Base-by-base conservation (phyloP, 2,329 filamentous ascomycete genomes). In the Penicillium sp. region DNA sequence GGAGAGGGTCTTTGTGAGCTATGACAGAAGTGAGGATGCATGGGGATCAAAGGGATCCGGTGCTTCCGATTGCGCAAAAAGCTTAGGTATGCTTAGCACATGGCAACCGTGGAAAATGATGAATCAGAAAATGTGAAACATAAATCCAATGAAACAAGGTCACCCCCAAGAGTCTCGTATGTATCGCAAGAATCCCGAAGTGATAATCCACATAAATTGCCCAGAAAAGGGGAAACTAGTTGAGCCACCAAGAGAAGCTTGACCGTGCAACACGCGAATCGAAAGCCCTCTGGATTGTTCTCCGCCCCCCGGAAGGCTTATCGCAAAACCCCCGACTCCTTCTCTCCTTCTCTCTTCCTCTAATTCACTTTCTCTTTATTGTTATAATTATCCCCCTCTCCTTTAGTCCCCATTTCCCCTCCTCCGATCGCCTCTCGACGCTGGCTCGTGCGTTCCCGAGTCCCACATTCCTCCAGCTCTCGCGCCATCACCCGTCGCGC, bases 341-440 rank as follows among this genome's bases (percentile, higher is more conserved):
- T 43, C 52, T 45, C 41, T 47, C 38, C 35, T 27, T 35, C 30
- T 44, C 52, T 53, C 42, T 52, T 45, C 41, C 48, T 41, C 35
- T 27, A 30, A 49, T 40, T 44, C 39, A 43, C 46, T 16, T 23
- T 52, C 48, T 82, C 84, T 2, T 74, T 73, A 23, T 57, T 27
- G 14, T 46, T 43, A 11, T 4, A 55, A 51, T 18, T 53, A 39
- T 27, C 40, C 44, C 46, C 51, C 26, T 44, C 34, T 55, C 40
- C 56, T 45, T 35, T 51, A 44, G 53, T 19, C 84, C 84, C 89
- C 2, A 35, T 7, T 8, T 2, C 8, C 16, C 16, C 43, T 86
- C 81, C 57, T 87, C 81, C 96, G 74, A 0, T 35, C 36, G 1
- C 38, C 76, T 48, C 75, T 83, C 42, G n/a, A 30, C 16, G 23